Evolutionary conservation across 768 basidiomycete genomes (phyloP), one percentile per base, ranked within the genome.

Genomic region (Dendrothele bispora): DNA sequence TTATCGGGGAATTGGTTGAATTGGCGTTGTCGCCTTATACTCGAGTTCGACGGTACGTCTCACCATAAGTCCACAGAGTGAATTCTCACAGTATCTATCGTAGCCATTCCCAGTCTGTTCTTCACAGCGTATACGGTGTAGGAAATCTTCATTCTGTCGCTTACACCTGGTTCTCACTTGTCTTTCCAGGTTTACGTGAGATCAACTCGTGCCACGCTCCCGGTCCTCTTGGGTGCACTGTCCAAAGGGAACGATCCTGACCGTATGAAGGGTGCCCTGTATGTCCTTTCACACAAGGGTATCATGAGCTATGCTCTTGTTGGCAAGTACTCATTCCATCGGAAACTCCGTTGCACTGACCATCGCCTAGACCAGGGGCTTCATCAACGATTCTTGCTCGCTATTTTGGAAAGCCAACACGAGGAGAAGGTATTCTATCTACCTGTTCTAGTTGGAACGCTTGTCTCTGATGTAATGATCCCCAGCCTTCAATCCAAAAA

Each of bases 221-320:
- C 86, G 5, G 64, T 68, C 18, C 64, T 88, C 38, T 82, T 84
- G 56, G 71, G 75, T 49, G 81, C 85, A 4, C 66, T 91, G 40
- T 66, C 66, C 46, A 86, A 82, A 58, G 92, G 88, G 5, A 84
- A 79, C 48, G 91, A 95, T 59, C 88, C 92, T 8, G 94, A 98
- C 65, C 78, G 87, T 21, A 95, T 97, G 84, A 98, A 98, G 69
- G 95, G 95, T 7, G 92, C 91, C 15, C 71, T 95, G 32, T 94
- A 93, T 61, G 74, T 89, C 17, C 65, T 91, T 8, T 82, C 82
- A 69, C 83, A 85, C 56, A 88, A 86, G 64, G 83, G 79, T 25
- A 83, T 75, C 45, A 52, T 36, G 79, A 44, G 29, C 54, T 87
- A 88, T 65, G 82, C 86, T 17, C 73, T 91, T 41, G 72, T 77